Conservation (phyloP, 805 yeast genomes). For the Saccharomycopsis selenospora region DNA sequence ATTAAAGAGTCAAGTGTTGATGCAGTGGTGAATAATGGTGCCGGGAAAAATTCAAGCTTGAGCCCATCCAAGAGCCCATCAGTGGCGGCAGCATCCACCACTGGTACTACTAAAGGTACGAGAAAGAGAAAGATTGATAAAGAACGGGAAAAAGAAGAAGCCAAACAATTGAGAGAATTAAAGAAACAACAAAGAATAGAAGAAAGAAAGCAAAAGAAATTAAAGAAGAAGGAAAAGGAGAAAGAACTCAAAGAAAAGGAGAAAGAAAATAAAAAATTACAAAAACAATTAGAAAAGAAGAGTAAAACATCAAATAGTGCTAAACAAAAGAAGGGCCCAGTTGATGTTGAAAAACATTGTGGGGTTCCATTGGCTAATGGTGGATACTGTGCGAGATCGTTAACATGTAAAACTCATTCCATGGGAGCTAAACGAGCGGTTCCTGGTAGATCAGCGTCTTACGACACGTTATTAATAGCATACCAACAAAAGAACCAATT, state of each 20-base stretch:
- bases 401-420: slow-evolving; percentile 96
- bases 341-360: slow-evolving; percentile 90
- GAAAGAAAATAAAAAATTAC: slow-evolving; percentile 23
- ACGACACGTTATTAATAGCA: slow-evolving; percentile 78
- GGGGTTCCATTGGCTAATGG: slow-evolving; percentile 93
- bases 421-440: slow-evolving; percentile 98
- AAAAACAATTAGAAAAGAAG: slow-evolving; percentile 33
- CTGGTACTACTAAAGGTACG: slow-evolving; percentile 8
- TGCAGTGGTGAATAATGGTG: slow-evolving; percentile 19
- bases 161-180: slow-evolving; percentile 17
- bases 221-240: slow-evolving; percentile 22
- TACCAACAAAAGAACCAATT: slow-evolving; percentile 92
- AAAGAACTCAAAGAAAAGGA: slow-evolving; percentile 21
- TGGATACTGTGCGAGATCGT: slow-evolving; percentile 91
- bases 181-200: slow-evolving; percentile 18
- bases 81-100: slow-evolving; percentile 5
- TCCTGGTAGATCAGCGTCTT: slow-evolving; percentile 86
- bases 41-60: neutral
- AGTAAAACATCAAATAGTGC: slow-evolving; percentile 29
- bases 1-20: slow-evolving; percentile 22
- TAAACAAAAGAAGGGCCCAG: slow-evolving; percentile 64
- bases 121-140: slow-evolving; percentile 19
- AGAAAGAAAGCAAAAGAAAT: slow-evolving; percentile 16
- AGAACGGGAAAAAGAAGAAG: slow-evolving; percentile 19
- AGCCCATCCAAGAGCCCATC: slow-evolving; percentile 3